Percentiles rank a stretch among this genome's conserved stretches.
Conservation (phyloP, 1,139 yeast genomes). For the Debaryomyces sp. region DNA sequence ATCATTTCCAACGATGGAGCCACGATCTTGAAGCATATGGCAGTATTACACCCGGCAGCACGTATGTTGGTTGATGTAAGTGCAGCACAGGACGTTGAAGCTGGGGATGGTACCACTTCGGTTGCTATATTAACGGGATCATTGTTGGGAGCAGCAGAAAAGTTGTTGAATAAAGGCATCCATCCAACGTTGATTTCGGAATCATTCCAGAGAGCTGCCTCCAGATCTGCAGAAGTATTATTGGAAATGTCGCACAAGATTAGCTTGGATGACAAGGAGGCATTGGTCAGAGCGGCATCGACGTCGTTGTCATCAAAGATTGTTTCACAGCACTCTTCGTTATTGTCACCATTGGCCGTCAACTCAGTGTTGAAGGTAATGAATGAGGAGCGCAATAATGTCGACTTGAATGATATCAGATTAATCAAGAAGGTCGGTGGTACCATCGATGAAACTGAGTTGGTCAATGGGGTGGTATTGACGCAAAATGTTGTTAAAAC, state of each 20-base stretch:
- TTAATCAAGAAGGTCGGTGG: conserved; percentile 95
- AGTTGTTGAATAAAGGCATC: conserved; percentile 83
- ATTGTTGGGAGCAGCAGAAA: conserved; percentile 90
- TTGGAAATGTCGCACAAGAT: conserved; percentile 83
- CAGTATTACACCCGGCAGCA: conserved; percentile 97
- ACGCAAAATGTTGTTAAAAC: conserved; percentile 86
- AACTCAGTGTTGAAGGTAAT: conserved; percentile 86
- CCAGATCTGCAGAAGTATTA: conserved; percentile 80
- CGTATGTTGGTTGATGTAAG: conserved; percentile 96
- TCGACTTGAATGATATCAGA: conserved; percentile 85
- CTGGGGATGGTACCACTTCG: conserved; percentile 98
- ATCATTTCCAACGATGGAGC: conserved; percentile 98
- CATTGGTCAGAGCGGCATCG: conserved; percentile 86
- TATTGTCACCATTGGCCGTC: conserved; percentile 92
- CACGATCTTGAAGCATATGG: conserved; percentile 95
- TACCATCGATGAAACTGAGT: conserved; percentile 93
- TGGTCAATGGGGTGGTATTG: conserved; percentile 90
- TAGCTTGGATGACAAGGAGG: conserved; percentile 74
- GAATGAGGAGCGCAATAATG: conserved; percentile 56
- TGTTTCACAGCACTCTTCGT: conserved; percentile 85
- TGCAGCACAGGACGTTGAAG: conserved; percentile 97
- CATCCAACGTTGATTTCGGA: conserved; percentile 97
- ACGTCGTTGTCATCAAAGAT: conserved; percentile 94
- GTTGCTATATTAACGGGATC: conserved; percentile 97
- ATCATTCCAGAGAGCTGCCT: conserved; percentile 91